Conservation (phyloP, 179 eudicot genomes). For the Spinacia oleracea region DNA sequence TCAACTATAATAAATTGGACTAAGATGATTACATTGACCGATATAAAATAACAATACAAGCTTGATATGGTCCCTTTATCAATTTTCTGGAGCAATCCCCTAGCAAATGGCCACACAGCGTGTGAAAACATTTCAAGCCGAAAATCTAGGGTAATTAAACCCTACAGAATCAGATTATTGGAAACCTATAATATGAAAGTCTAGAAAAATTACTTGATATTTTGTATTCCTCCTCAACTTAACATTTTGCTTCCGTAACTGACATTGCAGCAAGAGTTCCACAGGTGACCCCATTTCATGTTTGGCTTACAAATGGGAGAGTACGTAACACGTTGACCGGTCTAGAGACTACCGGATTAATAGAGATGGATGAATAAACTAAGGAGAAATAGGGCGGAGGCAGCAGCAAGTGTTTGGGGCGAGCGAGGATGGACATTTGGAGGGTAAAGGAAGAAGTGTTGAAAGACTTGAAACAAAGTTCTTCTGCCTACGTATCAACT, state of each 20-base stretch:
- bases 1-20: not conserved
- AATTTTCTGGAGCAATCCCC: not conserved
- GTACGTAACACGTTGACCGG: not conserved
- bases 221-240: not conserved
- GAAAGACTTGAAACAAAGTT: not conserved
- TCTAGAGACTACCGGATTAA: not conserved
- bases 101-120: not conserved
- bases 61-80: not conserved
- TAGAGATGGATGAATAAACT: not conserved
- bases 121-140: not conserved
- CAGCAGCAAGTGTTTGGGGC: not conserved
- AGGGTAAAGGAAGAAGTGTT: not conserved
- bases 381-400: not conserved
- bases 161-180: not conserved
- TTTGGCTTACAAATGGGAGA: not conserved
- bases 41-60: not conserved
- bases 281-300: not conserved
- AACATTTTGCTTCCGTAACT: not conserved
- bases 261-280: not conserved
- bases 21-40: not conserved
- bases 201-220: not conserved
- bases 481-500: not conserved
- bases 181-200: not conserved
- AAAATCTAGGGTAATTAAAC: not conserved
- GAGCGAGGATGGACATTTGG: not conserved